Evolutionary conservation across 1,284 basidiomycete genomes (phyloP), one percentile per base, ranked within the genome.

Genomic region (Ustilago xerochloae): DNA sequence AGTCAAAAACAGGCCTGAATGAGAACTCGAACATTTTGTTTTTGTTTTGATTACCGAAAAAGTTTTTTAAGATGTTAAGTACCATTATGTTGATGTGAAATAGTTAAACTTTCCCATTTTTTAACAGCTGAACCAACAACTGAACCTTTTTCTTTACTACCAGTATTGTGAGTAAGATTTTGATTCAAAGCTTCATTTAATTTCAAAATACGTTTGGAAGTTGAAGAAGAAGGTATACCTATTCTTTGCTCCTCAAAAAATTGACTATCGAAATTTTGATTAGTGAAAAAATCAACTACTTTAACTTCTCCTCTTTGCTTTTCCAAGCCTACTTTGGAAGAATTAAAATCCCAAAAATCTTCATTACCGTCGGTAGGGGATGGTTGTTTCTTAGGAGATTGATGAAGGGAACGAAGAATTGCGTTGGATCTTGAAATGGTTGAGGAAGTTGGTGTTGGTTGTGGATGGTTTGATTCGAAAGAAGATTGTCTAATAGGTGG

Each of bases 81-180:
- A n/a, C n/a, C n/a, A n/a, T n/a, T n/a, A n/a, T n/a, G n/a, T n/a
- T 10, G 9, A 8, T 56, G 57, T 9, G 51, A 55, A 36, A 66
- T 39, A 41, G 46, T 56, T 52, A 51, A 56, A 54, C 57, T 73
- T 28, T 77, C 75, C 75, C 75, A 77, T 15, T 60, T 66, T 18
- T 67, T 53, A 8, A 76, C 72, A 0, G 70, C 70, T 8, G 65
- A 66, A 16, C 65, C 70, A 8, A 76, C 70, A 22, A 70, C 46
- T 1, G 70, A 69, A 15, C 32, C 61, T 24, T 13, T 10, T 16
- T 7, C 30, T 35, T 26, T 28, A 9, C 32, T 16, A 10, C 15
- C 22, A 29, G 24, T 7, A 12, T n/a, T 35, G 38, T 41, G 38
- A 8, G 41, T 46, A 18, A 71, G 62, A n/a, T 61, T 32, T 20